phyloP scores from a whole-genome alignment of 208 protist genomes.

The Trypanosoma lewisi region DNA sequence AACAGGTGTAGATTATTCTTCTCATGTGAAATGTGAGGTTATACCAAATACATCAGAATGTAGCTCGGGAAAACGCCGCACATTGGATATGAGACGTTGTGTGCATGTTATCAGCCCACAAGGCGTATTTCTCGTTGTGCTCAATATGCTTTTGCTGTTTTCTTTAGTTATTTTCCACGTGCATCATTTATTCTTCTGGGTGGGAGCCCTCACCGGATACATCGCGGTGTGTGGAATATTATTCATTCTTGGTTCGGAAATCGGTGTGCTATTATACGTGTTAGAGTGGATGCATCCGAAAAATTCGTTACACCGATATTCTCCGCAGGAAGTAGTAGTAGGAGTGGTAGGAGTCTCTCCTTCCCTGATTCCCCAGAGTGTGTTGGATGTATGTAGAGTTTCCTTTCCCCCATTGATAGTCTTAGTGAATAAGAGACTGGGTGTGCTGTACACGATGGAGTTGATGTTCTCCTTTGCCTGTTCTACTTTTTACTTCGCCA shows the following conservation, averaged over 20 bases:
- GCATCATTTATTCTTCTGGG: slow-evolving; percentile 32
- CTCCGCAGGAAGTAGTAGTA: not conserved
- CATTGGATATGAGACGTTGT: not conserved
- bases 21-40: no score
- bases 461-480: slow-evolving; percentile 39
- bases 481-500: slow-evolving; percentile 39
- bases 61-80: not conserved
- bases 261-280: slow-evolving; percentile 5
- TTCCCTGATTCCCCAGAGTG: not conserved
- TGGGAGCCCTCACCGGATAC: slow-evolving; percentile 33
- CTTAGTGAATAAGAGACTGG: not conserved
- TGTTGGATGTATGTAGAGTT: not conserved
- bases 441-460: slow-evolving; percentile 24
- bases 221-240: slow-evolving; percentile 29
- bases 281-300: not conserved
- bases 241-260: slow-evolving; percentile 24
- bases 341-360: not conserved
- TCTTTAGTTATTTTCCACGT: slow-evolving; percentile 27
- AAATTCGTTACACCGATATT: not conserved
- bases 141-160: slow-evolving; percentile 23
- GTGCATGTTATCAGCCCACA: not conserved
- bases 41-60: no score
- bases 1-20: no score
- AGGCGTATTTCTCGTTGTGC: slow-evolving; percentile 15
- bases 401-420: slow-evolving; percentile 10